Evolutionary conservation across 1,284 basidiomycete species (phyloP), one percentile per base, ranked within the genome.

Genomic region (Pascua guehoae): DNA sequence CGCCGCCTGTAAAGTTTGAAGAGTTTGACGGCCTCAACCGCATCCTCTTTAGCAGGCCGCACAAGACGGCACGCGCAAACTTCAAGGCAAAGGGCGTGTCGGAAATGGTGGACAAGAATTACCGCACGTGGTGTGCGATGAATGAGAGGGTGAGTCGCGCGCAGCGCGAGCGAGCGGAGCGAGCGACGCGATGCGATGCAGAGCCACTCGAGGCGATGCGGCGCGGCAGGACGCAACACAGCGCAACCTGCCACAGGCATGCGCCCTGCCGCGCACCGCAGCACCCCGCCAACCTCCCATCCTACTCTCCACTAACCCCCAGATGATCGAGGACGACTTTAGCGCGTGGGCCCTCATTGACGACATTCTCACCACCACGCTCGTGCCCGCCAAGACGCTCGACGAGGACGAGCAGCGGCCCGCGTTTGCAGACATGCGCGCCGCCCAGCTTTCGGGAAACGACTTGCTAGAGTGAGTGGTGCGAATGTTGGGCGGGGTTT

Each of bases 11-110:
- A 56, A 86, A 87, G 67, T 99, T 98, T 67, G 94, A 96, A 68
- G 95, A 99, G 79, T 98, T 97, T 71, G 96, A 99, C 72, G 96
- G 96, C 1, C 79, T 99, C 61, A 91, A 87, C 50, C 82, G 90
- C 43, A 93, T 98, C 64, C 79, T 97, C 47, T 98, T 98, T 70
- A 86, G 85, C 43, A 80, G 96, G 50, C 82, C 88, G 67, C 98
- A 98, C 77, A 98, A 98, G 80, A 92, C 86, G 5, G 79, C 92
- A 0, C 84, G 94, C 66, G 92, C 88, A 10, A 89, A 86, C 66
- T 98, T 85, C 73, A 85, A 86, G 79, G 93, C 94, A 5, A 93
- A 90, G 72, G 95, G 95, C 4, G 92, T 98, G 12, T 83, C 89
- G 70, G 89, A 94, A 67, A 90, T 98, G 88, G 77, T 98, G 61